A percentile compares a stretch with the other conserved stretches of the same genome.
Evolutionary conservation across 1,139 yeast species (phyloP).

Genomic region (Lodderomyces orthopsilosis): DNA sequence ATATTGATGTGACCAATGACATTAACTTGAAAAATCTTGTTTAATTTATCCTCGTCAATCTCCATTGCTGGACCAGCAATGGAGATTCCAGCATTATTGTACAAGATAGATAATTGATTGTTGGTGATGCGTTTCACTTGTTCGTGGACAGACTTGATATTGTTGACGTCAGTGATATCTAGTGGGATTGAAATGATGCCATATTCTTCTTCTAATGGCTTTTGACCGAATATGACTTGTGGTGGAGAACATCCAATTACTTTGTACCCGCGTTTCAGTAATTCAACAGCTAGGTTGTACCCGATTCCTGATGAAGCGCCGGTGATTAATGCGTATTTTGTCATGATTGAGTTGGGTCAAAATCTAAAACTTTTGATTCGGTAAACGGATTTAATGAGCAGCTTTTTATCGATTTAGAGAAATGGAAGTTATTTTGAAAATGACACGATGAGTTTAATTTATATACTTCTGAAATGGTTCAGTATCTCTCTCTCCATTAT

Average conservation of each 20-base stretch:
- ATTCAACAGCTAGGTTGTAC: slow-evolving; percentile 25
- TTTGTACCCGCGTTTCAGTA: slow-evolving; percentile 31
- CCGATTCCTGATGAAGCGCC: slow-evolving; percentile 47
- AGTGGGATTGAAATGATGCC: slow-evolving; percentile 31
- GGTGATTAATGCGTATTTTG: slow-evolving; percentile 31
- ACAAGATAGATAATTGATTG: slow-evolving; percentile 30
- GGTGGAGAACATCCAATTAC: slow-evolving; percentile 35
- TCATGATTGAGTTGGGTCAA: too few relatives aligned
- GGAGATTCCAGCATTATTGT: slow-evolving; percentile 36
- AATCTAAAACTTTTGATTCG: too few relatives aligned
- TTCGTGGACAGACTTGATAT: slow-evolving; percentile 24
- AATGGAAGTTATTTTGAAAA: too few relatives aligned
- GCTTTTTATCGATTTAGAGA: too few relatives aligned
- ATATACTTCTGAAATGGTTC: too few relatives aligned
- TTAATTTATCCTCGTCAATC: slow-evolving; percentile 24
- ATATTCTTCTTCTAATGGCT: slow-evolving; percentile 25
- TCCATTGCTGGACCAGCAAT: slow-evolving; percentile 34
- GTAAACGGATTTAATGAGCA: too few relatives aligned
- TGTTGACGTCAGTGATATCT: slow-evolving; percentile 31
- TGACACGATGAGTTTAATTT: too few relatives aligned
- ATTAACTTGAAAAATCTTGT: slow-evolving; percentile 30
- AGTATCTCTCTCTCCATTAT: too few relatives aligned
- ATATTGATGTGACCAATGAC: slow-evolving; percentile 38
- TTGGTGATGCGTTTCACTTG: slow-evolving; percentile 24
- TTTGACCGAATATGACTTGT: slow-evolving; percentile 21